phyloP scores from a whole-genome alignment of 805 yeast species.

The Saccharomyces kudriavzevii region DNA sequence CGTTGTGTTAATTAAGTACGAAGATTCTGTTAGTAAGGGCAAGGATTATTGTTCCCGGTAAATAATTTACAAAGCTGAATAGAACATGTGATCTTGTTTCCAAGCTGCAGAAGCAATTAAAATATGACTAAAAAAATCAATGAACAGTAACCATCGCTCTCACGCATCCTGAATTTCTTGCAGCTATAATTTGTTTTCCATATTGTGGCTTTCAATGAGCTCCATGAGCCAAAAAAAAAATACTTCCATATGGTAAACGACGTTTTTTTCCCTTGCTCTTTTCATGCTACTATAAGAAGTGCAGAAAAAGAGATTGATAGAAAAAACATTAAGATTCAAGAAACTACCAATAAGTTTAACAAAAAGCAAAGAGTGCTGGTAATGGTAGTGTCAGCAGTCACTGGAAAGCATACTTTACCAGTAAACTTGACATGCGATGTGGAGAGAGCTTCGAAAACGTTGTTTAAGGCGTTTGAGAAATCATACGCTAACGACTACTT shows the following conservation, averaged over 20 bases:
- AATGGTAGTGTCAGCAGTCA: neutral
- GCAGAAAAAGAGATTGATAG: neutral
- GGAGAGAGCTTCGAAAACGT: slow-evolving; percentile 19
- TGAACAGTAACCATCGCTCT: neutral
- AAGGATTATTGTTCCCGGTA: too few species aligned
- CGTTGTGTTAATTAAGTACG: too few species aligned
- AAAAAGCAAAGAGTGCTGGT: neutral
- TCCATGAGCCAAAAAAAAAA: neutral
- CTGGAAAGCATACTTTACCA: slow-evolving; percentile 1
- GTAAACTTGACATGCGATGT: slow-evolving; percentile 19
- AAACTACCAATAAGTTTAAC: neutral
- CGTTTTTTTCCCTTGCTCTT: neutral
- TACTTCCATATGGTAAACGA: neutral
- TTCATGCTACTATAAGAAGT: neutral
- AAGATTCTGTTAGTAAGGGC: too few species aligned
- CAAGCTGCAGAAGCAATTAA: neutral
- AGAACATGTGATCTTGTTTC: too few species aligned
- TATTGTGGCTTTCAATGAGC: neutral
- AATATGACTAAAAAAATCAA: neutral
- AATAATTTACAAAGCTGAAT: too few species aligned
- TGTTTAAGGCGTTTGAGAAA: slow-evolving; percentile 24
- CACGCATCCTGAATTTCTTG: neutral
- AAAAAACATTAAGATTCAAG: neutral
- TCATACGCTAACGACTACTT: slow-evolving; percentile 24
- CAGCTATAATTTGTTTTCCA: neutral